phyloP scores from a whole-genome alignment of 208 protist species.

The Acanthamoeba rhysodes region DNA sequence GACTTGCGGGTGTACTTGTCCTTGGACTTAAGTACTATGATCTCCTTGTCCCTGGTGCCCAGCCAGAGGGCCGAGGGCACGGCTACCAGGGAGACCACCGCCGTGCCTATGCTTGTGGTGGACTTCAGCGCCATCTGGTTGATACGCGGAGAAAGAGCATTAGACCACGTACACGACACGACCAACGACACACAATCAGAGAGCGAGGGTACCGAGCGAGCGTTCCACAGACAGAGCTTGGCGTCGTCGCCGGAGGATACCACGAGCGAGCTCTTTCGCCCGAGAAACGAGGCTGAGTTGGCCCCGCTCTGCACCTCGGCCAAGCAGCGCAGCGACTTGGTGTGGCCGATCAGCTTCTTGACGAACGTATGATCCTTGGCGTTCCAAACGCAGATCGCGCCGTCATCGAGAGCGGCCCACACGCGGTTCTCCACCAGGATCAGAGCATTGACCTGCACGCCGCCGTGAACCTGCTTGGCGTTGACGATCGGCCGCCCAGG shows the following conservation, averaged over 20 bases:
- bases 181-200: background rate
- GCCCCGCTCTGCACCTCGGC: background rate
- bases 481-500: background rate
- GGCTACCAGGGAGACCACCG: background rate
- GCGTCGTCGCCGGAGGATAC: conserved; percentile 23
- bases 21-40: conserved; percentile 14
- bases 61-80: conserved; percentile 38
- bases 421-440: conserved; percentile 36
- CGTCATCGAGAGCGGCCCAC: background rate
- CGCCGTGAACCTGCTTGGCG: conserved; percentile 32
- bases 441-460: background rate
- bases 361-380: conserved; percentile 19
- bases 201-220: conserved; percentile 1
- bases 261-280: background rate
- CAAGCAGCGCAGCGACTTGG: background rate
- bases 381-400: conserved; percentile 59
- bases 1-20: background rate
- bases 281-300: background rate
- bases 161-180: background rate
- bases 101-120: background rate
- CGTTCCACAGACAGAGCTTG: conserved; percentile 25
- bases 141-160: background rate
- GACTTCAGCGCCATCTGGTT: background rate
- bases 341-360: background rate
- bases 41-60: conserved; percentile 31